Evolutionary conservation across 176 grass and related monocot species (phyloP).

Genomic region (barley (Hordeum vulgare)): DNA sequence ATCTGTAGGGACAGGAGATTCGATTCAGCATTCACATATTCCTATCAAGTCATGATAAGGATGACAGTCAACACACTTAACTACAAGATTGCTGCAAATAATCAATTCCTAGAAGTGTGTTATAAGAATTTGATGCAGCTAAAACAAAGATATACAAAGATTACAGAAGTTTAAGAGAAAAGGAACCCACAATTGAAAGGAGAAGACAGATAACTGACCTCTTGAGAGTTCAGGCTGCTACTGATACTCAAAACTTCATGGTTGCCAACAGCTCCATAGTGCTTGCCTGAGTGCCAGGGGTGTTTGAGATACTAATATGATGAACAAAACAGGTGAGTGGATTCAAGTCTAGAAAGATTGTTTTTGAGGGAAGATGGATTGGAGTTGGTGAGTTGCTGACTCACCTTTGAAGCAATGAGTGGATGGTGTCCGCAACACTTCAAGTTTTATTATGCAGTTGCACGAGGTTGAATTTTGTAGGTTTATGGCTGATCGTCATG

Average conservation of each 20-base stretch:
- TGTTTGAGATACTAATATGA: slow-evolving; percentile 16
- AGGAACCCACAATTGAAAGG: background rate
- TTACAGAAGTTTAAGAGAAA: background rate
- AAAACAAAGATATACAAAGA: background rate
- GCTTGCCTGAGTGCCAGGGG: background rate
- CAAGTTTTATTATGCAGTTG: background rate
- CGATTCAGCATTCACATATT: no score
- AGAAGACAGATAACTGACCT: slow-evolving; percentile 15
- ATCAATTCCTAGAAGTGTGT: background rate
- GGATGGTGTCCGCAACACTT: background rate
- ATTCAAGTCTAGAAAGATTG: slow-evolving; percentile 4
- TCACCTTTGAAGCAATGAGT: slow-evolving; percentile 33
- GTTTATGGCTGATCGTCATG: no score
- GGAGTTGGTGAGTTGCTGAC: slow-evolving; percentile 32
- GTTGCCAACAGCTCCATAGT: background rate
- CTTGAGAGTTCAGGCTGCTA: slow-evolving; percentile 5
- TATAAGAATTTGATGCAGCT: background rate
- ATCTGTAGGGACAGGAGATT: no score
- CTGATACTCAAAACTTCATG: background rate
- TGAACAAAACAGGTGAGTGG: background rate
- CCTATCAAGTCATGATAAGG: background rate
- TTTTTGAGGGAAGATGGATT: slow-evolving; percentile 3
- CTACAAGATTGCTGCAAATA: background rate
- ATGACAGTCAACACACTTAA: background rate
- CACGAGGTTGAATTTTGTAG: no score